Base-by-base conservation (phyloP, 208 protist genomes). In the Porcisia hertigi region DNA sequence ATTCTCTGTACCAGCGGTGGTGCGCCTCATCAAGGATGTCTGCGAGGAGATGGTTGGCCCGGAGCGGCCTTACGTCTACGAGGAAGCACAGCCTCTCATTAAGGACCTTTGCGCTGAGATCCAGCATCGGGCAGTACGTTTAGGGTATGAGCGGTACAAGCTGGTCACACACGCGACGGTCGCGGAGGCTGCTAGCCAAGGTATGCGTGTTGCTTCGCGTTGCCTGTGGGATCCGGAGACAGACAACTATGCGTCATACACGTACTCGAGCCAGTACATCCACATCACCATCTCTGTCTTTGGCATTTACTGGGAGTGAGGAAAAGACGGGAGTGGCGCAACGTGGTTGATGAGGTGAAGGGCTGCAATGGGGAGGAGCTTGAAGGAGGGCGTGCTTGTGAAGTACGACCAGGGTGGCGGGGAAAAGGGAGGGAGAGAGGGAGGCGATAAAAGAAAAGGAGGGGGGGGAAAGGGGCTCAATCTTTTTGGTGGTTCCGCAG, bases 141-240 rank as follows among this genome's bases (percentile, higher is more conserved):
- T 97, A n/a, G 93, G 91, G 67, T 97, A 97, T 73, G 88, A 93
- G 67, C 81, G 94, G 34, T 98, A 98, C 83, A 98, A 98, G 84
- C 71, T 98, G 39, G 89, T 98, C 14, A 96, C 93, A 1, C 95
- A 98, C 75, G 83, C 86, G 23, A 88, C 82, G 3, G 84, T 98
- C 25, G 92, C 91, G 6, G 92, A 97, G 78, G 90, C 94, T 2
- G 86, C 85, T 20, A 84, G 92, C 43, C 95, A 98, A 76, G 94
- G 95, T 49, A 88, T 97, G 57, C 86, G 95, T 25, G 86, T 98
- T 55, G 88, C 86, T 14, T 94, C 91, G 14, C 88, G 94, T 39
- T 97, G 92, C 69, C 69, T 98, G 76, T 98, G 95, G 94, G 95
- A 98, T 76, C 92, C 94, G 9, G 92, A 94, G 36, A 94, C 88